Conservation (phyloP, 306 rosid species). For the Dicorynia guianensis region DNA sequence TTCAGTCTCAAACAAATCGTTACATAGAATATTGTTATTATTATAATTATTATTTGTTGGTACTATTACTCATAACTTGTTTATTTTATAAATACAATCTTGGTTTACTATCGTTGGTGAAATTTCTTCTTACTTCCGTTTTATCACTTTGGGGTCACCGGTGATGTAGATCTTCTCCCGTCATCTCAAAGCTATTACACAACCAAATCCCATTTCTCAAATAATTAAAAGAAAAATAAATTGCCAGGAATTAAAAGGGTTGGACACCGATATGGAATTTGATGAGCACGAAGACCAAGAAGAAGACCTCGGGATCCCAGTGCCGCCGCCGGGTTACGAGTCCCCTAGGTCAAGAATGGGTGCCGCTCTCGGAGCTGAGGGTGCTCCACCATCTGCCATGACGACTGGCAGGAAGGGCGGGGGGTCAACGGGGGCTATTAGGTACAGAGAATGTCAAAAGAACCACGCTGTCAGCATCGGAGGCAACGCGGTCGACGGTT, state of each 20-base stretch:
- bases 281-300: conserved; percentile 71
- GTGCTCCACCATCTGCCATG: conserved; percentile 2
- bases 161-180: conserved; percentile 48
- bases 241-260: neutral
- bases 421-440: conserved; percentile 27
- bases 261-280: conserved; percentile 66
- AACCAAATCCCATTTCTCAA: conserved; percentile 8
- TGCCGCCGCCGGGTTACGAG: conserved; percentile 56
- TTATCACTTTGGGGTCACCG: conserved; percentile 34
- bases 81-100: conserved; percentile 30
- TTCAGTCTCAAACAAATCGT: conserved; percentile 23
- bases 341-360: conserved; percentile 41
- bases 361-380: conserved; percentile 23
- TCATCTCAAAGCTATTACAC: conserved; percentile 8
- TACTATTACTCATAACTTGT: neutral
- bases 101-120: conserved; percentile 31
- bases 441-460: conserved; percentile 83
- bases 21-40: neutral
- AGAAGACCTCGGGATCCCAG: conserved; percentile 55
- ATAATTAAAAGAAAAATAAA: neutral
- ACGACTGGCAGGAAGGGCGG: conserved; percentile 40
- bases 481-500: conserved; percentile 83
- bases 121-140: conserved; percentile 3
- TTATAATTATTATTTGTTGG: neutral
- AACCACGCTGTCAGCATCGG: conserved; percentile 81